Conservation (phyloP, 441 rosid genomes). For the Bruguiera hainesii region DNA sequence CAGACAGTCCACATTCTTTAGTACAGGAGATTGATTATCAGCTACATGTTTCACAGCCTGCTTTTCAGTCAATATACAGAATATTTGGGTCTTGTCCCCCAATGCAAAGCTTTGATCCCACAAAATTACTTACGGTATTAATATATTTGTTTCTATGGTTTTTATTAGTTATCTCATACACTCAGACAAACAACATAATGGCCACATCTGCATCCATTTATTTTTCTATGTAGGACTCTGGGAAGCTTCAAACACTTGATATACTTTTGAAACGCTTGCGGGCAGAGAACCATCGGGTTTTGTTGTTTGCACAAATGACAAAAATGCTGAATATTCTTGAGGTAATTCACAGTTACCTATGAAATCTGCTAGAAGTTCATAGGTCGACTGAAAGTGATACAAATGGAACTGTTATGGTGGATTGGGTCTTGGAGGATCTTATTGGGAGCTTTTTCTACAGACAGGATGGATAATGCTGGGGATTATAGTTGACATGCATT, state of each 20-base stretch:
- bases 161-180: neutral
- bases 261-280: conserved; percentile 90
- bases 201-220: conserved; percentile 10
- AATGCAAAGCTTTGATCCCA: conserved; percentile 97
- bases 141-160: conserved; percentile 5
- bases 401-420: neutral
- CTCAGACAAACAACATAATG: neutral
- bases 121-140: conserved; percentile 89
- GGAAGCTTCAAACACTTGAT: conserved; percentile 98
- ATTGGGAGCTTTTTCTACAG: neutral
- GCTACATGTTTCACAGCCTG: conserved; percentile 75
- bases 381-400: neutral
- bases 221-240: conserved; percentile 69
- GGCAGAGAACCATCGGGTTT: conserved; percentile 90
- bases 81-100: conserved; percentile 99
- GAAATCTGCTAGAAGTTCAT: neutral
- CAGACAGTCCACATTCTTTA: conserved; percentile 59
- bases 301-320: conserved; percentile 98
- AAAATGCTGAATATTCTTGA: conserved; percentile 98
- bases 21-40: conserved; percentile 87
- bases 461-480: neutral
- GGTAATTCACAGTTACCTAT: conserved; percentile 35
- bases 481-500: neutral
- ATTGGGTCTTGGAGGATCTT: neutral
- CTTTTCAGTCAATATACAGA: conserved; percentile 73